Percentiles rank a stretch among this genome's conserved stretches.
phyloP scores from a whole-genome alignment of 2,329 filamentous ascomycete species.

The Didymellaceae sp. region DNA sequence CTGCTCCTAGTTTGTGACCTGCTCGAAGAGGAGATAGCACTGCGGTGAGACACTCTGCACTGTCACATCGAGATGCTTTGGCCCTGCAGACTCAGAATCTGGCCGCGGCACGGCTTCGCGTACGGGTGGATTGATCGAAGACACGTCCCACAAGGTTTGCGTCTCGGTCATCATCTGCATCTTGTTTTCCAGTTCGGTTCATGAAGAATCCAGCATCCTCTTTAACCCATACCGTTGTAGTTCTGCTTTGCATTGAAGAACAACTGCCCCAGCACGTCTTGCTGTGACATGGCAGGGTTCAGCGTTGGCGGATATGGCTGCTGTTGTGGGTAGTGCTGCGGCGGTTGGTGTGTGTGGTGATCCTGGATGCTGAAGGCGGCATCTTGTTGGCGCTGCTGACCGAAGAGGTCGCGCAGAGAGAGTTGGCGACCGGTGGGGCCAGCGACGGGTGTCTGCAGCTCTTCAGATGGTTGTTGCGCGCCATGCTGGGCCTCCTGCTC shows the following conservation, averaged over 20 bases:
- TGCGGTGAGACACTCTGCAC: too few relatives aligned
- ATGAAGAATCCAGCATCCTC: not conserved
- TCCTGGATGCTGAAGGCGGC: conserved; percentile 57
- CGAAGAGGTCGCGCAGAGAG: conserved; percentile 61
- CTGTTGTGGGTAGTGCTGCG: conserved; percentile 6
- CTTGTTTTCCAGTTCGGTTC: not conserved
- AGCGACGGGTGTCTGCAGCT: conserved; percentile 41
- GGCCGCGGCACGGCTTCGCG: too few relatives aligned
- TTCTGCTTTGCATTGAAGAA: conserved; percentile 47
- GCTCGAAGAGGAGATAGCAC: too few relatives aligned
- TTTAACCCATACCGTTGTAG: conserved; percentile 33
- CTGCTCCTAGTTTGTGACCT: not conserved
- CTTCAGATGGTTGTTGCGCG: conserved; percentile 29
- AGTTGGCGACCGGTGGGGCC: conserved; percentile 61
- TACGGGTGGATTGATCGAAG: too few relatives aligned
- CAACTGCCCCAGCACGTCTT: conserved; percentile 43
- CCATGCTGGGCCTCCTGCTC: conserved; percentile 32
- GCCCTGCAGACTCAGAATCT: too few relatives aligned
- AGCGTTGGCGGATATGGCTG: conserved; percentile 23
- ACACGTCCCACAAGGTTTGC: not conserved
- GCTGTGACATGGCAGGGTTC: conserved; percentile 29
- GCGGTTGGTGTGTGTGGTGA: conserved; percentile 9
- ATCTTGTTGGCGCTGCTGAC: conserved; percentile 60
- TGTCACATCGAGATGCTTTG: too few relatives aligned
- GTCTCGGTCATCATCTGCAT: not conserved